phyloP scores from a whole-genome alignment of 352 stramenopile species.

The Pythium vanterpoolii region DNA sequence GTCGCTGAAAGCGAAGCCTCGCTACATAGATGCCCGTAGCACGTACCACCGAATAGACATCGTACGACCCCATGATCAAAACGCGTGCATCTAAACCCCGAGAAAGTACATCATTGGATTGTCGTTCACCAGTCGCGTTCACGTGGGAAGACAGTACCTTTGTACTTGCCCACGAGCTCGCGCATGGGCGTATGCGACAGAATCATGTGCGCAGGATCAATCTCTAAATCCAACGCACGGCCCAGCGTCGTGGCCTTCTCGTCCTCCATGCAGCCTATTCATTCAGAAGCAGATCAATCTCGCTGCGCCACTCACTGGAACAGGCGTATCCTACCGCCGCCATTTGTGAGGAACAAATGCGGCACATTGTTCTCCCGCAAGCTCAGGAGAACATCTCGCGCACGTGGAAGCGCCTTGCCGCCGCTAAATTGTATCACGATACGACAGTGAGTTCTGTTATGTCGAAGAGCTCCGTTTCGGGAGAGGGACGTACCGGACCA shows the following conservation, averaged over 20 bases:
- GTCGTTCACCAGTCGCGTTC: not conserved
- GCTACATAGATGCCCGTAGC: not conserved
- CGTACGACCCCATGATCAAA: slow-evolving; percentile 83
- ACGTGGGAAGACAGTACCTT: slow-evolving; percentile 21
- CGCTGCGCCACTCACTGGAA: not conserved
- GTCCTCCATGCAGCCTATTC: slow-evolving; percentile 72
- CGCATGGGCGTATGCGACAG: slow-evolving; percentile 90
- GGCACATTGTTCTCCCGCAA: slow-evolving; percentile 60
- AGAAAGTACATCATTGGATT: not conserved
- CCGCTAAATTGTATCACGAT: slow-evolving; percentile 27
- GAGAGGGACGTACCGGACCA: slow-evolving; percentile 64
- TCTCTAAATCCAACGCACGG: slow-evolving; percentile 49
- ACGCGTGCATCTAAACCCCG: slow-evolving; percentile 59
- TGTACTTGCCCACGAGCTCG: slow-evolving; percentile 58
- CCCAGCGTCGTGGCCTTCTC: slow-evolving; percentile 79
- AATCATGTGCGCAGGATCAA: slow-evolving; percentile 75
- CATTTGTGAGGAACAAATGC: slow-evolving; percentile 89
- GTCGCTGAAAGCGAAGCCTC: not conserved
- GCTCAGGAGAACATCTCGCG: slow-evolving; percentile 61
- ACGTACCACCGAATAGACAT: slow-evolving; percentile 76
- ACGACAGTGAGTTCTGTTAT: not conserved
- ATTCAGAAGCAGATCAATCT: not conserved
- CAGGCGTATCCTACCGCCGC: slow-evolving; percentile 1
- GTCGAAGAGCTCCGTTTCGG: not conserved
- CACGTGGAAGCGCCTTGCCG: slow-evolving; percentile 63